Conservation (phyloP, 2,329 filamentous ascomycete species). For the Curvularia hawaiiensis region DNA sequence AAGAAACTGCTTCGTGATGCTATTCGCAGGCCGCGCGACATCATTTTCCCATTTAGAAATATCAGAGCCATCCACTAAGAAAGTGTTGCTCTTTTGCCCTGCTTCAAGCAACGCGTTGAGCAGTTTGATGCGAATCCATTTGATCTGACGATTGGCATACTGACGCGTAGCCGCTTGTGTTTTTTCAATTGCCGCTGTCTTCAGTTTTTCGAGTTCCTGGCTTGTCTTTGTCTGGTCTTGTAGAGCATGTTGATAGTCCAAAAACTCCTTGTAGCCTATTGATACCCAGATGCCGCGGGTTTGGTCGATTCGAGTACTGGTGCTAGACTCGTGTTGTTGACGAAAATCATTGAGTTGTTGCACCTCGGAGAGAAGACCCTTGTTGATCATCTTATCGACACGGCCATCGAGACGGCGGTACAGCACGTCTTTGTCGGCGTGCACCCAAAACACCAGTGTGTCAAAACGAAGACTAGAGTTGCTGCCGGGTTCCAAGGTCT, state of each 20-base stretch:
- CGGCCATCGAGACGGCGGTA: constrained; percentile 74
- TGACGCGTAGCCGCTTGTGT: constrained; percentile 84
- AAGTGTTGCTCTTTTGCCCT: constrained; percentile 64
- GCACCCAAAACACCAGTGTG: constrained; percentile 84
- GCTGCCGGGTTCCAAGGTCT: background rate
- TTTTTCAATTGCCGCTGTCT: constrained; percentile 67
- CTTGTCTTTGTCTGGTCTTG: constrained; percentile 30
- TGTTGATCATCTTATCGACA: constrained; percentile 81
- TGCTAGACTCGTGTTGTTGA: constrained; percentile 48
- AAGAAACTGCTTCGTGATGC: constrained; percentile 69
- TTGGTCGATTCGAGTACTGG: constrained; percentile 66
- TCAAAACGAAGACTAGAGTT: constrained; percentile 53
- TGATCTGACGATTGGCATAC: constrained; percentile 82
- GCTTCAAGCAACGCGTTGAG: constrained; percentile 68
- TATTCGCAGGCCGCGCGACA: constrained; percentile 69
- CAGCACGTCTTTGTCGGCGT: constrained; percentile 72
- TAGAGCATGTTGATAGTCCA: constrained; percentile 64
- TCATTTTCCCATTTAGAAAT: constrained; percentile 63
- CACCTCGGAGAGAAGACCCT: constrained; percentile 69
- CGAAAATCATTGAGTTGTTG: constrained; percentile 58
- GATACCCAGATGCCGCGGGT: constrained; percentile 93
- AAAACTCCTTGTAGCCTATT: constrained; percentile 93
- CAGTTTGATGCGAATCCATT: constrained; percentile 86
- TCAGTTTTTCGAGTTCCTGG: constrained; percentile 60
- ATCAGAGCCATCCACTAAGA: constrained; percentile 81